phyloP scores from a whole-genome alignment of 2,329 filamentous ascomycete genomes.

The Phyllosticta citriasiana region DNA sequence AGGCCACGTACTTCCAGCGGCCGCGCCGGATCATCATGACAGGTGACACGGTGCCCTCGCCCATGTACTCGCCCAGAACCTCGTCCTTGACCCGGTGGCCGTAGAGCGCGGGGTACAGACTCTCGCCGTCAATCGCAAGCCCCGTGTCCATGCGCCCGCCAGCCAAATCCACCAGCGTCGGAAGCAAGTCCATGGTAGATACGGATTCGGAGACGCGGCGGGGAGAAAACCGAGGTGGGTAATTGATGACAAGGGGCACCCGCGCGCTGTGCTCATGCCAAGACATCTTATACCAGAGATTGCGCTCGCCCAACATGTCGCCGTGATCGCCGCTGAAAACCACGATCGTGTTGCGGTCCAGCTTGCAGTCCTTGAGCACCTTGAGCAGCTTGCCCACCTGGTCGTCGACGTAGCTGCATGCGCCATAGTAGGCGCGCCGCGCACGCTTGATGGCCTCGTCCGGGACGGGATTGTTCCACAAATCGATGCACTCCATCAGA shows the following conservation, averaged over 20 bases:
- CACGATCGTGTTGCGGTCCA: slow-evolving; percentile 79
- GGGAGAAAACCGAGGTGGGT: slow-evolving; percentile 64
- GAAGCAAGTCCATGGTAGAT: slow-evolving; percentile 81
- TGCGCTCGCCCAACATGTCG: slow-evolving; percentile 89
- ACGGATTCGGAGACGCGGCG: slow-evolving; percentile 75
- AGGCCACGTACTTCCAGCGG: slow-evolving; percentile 83
- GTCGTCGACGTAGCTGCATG: slow-evolving; percentile 88
- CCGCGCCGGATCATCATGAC: slow-evolving; percentile 91
- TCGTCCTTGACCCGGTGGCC: slow-evolving; percentile 51
- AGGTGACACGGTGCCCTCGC: slow-evolving; percentile 79
- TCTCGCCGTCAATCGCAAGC: slow-evolving; percentile 79
- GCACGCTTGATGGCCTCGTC: slow-evolving; percentile 80
- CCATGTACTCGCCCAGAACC: slow-evolving; percentile 91
- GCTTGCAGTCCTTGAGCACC: slow-evolving; percentile 66
- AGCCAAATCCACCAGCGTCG: slow-evolving; percentile 76
- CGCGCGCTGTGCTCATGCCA: slow-evolving; percentile 89
- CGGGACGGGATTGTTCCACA: slow-evolving; percentile 74
- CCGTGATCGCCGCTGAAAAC: slow-evolving; percentile 92
- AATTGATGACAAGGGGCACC: slow-evolving; percentile 76
- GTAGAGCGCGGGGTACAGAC: slow-evolving; percentile 68
- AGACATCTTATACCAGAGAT: slow-evolving; percentile 95
- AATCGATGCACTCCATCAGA: slow-evolving; percentile 74
- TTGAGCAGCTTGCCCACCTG: slow-evolving; percentile 75
- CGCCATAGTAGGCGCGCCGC: slow-evolving; percentile 81
- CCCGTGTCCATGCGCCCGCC: slow-evolving; percentile 58